phyloP scores from a whole-genome alignment of 257 asterid genomes.

The Ocimum tenuiflorum region DNA sequence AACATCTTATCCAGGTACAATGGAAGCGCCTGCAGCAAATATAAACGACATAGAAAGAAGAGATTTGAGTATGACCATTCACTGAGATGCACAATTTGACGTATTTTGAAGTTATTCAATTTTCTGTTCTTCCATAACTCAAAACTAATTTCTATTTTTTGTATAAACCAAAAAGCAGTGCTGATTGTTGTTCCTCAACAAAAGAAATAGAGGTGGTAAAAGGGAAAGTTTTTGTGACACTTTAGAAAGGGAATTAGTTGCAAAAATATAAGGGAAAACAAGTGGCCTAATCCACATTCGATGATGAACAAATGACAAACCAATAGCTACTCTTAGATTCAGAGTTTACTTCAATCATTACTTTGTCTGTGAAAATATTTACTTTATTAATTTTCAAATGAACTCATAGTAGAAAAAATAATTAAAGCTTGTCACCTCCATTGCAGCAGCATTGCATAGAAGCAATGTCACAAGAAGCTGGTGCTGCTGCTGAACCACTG shows the following conservation, averaged over 20 bases:
- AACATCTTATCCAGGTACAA: slow-evolving; percentile 84
- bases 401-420: neutral
- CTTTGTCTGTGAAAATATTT: neutral
- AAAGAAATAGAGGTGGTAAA: too few species aligned
- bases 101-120: too few species aligned
- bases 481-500: slow-evolving; percentile 98
- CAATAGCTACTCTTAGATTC: neutral
- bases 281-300: too few species aligned
- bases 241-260: neutral
- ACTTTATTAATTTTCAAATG: neutral
- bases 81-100: too few species aligned
- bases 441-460: slow-evolving; percentile 85
- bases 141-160: too few species aligned
- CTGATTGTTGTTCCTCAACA: too few species aligned
- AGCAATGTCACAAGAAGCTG: slow-evolving; percentile 98
- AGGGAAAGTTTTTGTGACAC: too few species aligned
- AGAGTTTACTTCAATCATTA: neutral
- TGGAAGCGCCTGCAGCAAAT: slow-evolving; percentile 83
- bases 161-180: too few species aligned
- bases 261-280: too few species aligned
- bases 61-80: too few species aligned
- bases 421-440: slow-evolving; percentile 58
- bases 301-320: neutral
- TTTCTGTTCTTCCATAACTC: too few species aligned
- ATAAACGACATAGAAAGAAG: slow-evolving; percentile 11